A percentile compares a stretch with the other conserved stretches of the same genome.
Conservation (phyloP, 2,329 filamentous ascomycete species). For the Ascochyta fabae region DNA sequence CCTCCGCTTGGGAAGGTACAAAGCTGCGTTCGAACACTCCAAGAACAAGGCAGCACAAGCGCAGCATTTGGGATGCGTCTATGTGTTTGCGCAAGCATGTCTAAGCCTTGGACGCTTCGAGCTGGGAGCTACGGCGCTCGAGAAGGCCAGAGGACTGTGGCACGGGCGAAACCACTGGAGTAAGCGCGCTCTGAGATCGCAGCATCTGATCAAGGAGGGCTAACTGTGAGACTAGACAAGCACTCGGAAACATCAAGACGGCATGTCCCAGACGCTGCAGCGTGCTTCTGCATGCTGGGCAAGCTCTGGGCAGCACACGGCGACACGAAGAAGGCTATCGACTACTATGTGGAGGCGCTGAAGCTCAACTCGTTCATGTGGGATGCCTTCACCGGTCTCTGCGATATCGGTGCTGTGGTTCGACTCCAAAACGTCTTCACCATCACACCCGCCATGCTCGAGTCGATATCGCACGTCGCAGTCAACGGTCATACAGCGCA, state of each 20-base stretch:
- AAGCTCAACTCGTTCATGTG: conserved; percentile 96
- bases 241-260: conserved; percentile 79
- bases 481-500: conserved; percentile 28
- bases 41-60: conserved; percentile 74
- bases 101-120: conserved; percentile 77
- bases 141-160: conserved; percentile 82
- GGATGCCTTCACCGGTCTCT: conserved; percentile 91
- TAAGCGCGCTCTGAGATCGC: conserved; percentile 54
- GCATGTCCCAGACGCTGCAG: conserved; percentile 80
- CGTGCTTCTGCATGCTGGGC: conserved; percentile 81
- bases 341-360: conserved; percentile 85
- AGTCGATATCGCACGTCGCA: conserved; percentile 50
- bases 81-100: conserved; percentile 90
- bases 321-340: conserved; percentile 80
- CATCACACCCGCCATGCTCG: conserved; percentile 68
- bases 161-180: conserved; percentile 76
- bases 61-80: conserved; percentile 83
- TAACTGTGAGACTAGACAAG: conserved; percentile 56
- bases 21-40: conserved; percentile 84
- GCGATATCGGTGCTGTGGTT: conserved; percentile 80
- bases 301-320: conserved; percentile 84
- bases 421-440: conserved; percentile 88
- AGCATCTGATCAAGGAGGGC: not conserved
- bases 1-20: conserved; percentile 79
- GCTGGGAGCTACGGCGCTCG: conserved; percentile 82